Conservation (phyloP, 1,139 yeast genomes). For the Keqinozyma sinolaborantium region DNA sequence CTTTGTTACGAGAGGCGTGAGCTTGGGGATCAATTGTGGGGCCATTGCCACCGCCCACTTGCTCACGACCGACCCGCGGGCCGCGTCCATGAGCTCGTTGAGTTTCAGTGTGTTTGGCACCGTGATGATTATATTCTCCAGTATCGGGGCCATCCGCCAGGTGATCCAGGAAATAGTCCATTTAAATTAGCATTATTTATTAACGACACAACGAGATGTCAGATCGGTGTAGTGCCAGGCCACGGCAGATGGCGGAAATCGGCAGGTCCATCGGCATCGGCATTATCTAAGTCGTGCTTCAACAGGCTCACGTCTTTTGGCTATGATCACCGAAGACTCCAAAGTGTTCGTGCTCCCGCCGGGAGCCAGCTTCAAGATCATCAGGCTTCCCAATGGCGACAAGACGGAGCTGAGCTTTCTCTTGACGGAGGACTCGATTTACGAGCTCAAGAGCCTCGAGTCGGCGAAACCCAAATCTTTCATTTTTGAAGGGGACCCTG, state of each 20-base stretch:
- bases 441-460: conserved; percentile 32
- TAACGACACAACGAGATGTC: too few species aligned
- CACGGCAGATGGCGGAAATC: too few species aligned
- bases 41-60: conserved; percentile 82
- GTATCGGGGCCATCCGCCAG: conserved; percentile 40
- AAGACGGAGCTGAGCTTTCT: conserved; percentile 12
- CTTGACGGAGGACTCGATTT: conserved; percentile 13
- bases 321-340: background rate
- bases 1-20: conserved; percentile 72
- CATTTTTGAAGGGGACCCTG: conserved; percentile 26
- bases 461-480: conserved; percentile 33
- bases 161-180: conserved; percentile 23
- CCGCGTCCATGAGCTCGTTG: conserved; percentile 74
- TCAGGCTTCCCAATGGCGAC: conserved; percentile 22
- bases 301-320: too few species aligned
- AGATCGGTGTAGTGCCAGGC: too few species aligned
- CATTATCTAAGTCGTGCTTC: too few species aligned
- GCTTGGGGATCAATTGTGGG: conserved; percentile 74
- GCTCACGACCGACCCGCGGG: conserved; percentile 66
- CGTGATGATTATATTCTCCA: conserved; percentile 64
- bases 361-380: conserved; percentile 12
- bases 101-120: conserved; percentile 74
- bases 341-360: conserved; percentile 19
- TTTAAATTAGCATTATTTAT: too few species aligned
- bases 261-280: too few species aligned